Conservation (phyloP, 352 stramenopile species). For the Pythium scleroteichum region DNA sequence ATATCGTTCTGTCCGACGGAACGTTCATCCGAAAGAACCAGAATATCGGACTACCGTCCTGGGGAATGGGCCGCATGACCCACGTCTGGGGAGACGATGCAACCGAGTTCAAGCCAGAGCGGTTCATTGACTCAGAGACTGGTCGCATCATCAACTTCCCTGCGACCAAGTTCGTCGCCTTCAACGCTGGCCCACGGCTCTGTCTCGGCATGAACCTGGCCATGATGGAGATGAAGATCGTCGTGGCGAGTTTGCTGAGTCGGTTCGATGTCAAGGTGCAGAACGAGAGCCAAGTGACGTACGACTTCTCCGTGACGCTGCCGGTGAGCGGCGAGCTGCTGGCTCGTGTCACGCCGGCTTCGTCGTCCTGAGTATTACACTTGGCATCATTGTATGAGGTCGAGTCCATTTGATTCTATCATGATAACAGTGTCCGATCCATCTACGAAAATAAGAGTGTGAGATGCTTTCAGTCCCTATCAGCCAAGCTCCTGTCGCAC, state of each 20-base stretch:
- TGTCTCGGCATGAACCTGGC: conserved; percentile 52
- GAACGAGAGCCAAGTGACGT: conserved; percentile 12
- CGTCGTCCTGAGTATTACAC: not conserved
- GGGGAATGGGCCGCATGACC: conserved; percentile 31
- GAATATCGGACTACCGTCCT: conserved; percentile 33
- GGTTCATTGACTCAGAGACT: conserved; percentile 30
- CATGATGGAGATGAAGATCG: conserved; percentile 55
- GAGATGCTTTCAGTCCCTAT: too few species aligned
- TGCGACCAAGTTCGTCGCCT: conserved; percentile 30
- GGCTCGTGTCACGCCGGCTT: not conserved
- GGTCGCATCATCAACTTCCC: conserved; percentile 10
- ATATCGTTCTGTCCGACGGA: conserved; percentile 43
- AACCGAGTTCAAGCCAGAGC: conserved; percentile 37
- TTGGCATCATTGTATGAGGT: too few species aligned
- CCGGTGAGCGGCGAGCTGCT: conserved; percentile 14
- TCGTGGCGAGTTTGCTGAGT: conserved; percentile 38
- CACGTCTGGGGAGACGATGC: conserved; percentile 37
- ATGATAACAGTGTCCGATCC: too few species aligned
- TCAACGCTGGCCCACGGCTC: conserved; percentile 38
- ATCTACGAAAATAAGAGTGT: too few species aligned
- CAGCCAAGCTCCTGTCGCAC: too few species aligned
- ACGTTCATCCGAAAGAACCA: conserved; percentile 32
- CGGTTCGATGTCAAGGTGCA: conserved; percentile 38
- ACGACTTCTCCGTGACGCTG: conserved; percentile 33
- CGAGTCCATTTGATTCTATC: too few species aligned